Evolutionary conservation across 805 yeast genomes (phyloP).

Genomic region (Spathaspora hagerdaliae): DNA sequence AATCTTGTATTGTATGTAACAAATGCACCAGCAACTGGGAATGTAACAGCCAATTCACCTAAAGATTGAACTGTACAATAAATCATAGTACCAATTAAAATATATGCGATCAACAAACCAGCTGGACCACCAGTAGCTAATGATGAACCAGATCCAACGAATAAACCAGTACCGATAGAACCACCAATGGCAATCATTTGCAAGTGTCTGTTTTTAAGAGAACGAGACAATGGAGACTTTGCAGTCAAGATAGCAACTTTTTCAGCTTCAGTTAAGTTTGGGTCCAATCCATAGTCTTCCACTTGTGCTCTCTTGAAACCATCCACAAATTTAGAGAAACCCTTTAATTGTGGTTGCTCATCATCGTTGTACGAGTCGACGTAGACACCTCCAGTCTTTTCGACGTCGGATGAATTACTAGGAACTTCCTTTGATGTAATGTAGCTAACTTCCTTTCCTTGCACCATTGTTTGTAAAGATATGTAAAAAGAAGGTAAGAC

Average conservation of each 20-base stretch:
- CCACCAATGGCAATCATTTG: slow-evolving; percentile 86
- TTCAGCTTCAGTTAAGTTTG: slow-evolving; percentile 19
- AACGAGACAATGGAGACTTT: slow-evolving; percentile 46
- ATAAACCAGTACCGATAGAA: slow-evolving; percentile 78
- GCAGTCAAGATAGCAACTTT: slow-evolving; percentile 39
- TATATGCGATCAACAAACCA: slow-evolving; percentile 56
- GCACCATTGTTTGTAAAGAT: slow-evolving; percentile 17
- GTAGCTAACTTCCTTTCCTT: slow-evolving; percentile 39
- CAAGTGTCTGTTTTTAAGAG: slow-evolving; percentile 61
- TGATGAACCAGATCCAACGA: slow-evolving; percentile 69
- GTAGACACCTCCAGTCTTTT: slow-evolving; percentile 19
- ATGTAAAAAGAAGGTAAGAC: background rate
- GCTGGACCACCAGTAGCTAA: slow-evolving; percentile 69
- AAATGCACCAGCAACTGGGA: slow-evolving; percentile 65
- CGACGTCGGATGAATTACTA: slow-evolving; percentile 27
- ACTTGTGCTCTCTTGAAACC: slow-evolving; percentile 30
- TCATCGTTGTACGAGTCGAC: slow-evolving; percentile 13
- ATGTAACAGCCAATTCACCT: slow-evolving; percentile 58
- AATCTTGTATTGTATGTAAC: slow-evolving; percentile 56
- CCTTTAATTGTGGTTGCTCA: slow-evolving; percentile 14
- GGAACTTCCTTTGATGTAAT: slow-evolving; percentile 34
- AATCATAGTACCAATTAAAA: slow-evolving; percentile 54
- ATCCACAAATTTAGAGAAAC: slow-evolving; percentile 22
- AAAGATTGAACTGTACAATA: slow-evolving; percentile 52
- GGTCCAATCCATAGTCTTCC: slow-evolving; percentile 41